Evolutionary conservation across 1,139 yeast species (phyloP).

Genomic region (Magnusiomyces tetraspermus): DNA sequence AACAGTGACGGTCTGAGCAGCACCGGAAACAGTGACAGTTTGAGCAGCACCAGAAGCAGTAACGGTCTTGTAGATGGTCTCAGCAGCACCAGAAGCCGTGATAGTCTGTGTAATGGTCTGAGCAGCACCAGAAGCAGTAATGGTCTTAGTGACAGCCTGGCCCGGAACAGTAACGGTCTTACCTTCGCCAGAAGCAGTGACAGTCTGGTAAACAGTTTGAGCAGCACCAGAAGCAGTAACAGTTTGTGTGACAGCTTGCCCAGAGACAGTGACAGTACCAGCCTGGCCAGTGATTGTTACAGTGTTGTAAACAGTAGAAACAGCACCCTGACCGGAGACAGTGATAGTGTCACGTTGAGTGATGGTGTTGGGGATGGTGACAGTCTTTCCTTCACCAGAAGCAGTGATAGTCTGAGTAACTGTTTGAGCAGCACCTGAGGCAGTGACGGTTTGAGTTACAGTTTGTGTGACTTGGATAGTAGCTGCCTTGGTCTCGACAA

Average conservation of each 20-base stretch:
- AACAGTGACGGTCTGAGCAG: conserved; percentile 13
- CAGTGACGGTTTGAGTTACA: conserved; percentile 9
- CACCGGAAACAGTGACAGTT: conserved; percentile 8
- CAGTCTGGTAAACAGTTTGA: background rate
- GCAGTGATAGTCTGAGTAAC: conserved; percentile 8
- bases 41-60: conserved; percentile 7
- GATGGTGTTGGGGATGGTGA: conserved; percentile 6
- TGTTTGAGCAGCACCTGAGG: conserved; percentile 8
- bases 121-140: conserved; percentile 14
- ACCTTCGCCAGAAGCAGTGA: background rate
- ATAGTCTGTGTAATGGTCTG: conserved; percentile 14
- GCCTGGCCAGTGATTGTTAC: conserved; percentile 6
- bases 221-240: conserved; percentile 6
- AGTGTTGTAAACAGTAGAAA: conserved; percentile 8
- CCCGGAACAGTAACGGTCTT: conserved; percentile 8
- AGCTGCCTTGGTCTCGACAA: conserved; percentile 1
- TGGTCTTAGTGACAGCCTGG: conserved; percentile 11
- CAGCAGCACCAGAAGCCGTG: conserved; percentile 12
- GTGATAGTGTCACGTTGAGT: conserved; percentile 12
- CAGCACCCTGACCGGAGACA: conserved; percentile 7
- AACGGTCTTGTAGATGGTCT: conserved; percentile 4
- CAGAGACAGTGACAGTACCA: conserved; percentile 12
- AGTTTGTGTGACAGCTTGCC: conserved; percentile 1
- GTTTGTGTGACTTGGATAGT: conserved; percentile 9
- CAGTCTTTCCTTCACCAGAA: conserved; percentile 9